A percentile compares a stretch with the other conserved stretches of the same genome.
Conservation (phyloP, 768 basidiomycete genomes). For the Russula ochroleuca region DNA sequence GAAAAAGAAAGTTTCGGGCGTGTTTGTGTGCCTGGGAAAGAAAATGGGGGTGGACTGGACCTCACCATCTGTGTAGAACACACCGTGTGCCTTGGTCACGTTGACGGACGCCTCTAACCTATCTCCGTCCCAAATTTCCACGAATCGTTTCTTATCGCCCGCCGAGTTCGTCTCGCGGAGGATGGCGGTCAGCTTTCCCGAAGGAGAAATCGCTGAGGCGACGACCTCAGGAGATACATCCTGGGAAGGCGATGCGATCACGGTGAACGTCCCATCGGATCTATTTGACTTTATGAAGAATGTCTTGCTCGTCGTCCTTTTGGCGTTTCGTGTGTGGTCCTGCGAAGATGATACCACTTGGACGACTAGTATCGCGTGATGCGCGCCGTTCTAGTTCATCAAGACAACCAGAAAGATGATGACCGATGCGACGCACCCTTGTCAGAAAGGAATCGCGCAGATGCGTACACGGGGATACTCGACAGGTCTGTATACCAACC, state of each 20-base stretch:
- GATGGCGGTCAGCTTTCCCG: constrained; percentile 28
- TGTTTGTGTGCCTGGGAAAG: neutral
- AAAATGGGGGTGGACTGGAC: neutral
- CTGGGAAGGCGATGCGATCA: constrained; percentile 21
- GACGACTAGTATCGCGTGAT: constrained; percentile 14
- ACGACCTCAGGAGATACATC: constrained; percentile 28
- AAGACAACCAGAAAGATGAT: neutral
- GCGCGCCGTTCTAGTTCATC: neutral
- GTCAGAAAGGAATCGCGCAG: constrained; percentile 24
- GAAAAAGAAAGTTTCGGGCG: neutral
- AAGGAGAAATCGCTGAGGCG: constrained; percentile 28
- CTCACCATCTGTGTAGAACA: constrained; percentile 32
- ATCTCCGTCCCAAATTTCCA: constrained; percentile 34
- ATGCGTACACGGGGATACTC: constrained; percentile 17
- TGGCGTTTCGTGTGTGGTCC: constrained; percentile 24
- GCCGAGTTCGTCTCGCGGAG: constrained; percentile 28
- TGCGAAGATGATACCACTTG: constrained; percentile 19
- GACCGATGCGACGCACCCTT: constrained; percentile 17
- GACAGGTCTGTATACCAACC: constrained; percentile 24
- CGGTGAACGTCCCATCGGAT: constrained; percentile 18
- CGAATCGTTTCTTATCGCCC: constrained; percentile 28
- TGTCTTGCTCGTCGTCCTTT: constrained; percentile 23
- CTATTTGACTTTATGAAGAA: constrained; percentile 18
- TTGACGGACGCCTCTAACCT: constrained; percentile 16
- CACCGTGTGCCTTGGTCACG: constrained; percentile 30